Percentiles rank a stretch among this genome's conserved stretches.
phyloP scores from a whole-genome alignment of 768 basidiomycete species.

The Mycena polygramma region DNA sequence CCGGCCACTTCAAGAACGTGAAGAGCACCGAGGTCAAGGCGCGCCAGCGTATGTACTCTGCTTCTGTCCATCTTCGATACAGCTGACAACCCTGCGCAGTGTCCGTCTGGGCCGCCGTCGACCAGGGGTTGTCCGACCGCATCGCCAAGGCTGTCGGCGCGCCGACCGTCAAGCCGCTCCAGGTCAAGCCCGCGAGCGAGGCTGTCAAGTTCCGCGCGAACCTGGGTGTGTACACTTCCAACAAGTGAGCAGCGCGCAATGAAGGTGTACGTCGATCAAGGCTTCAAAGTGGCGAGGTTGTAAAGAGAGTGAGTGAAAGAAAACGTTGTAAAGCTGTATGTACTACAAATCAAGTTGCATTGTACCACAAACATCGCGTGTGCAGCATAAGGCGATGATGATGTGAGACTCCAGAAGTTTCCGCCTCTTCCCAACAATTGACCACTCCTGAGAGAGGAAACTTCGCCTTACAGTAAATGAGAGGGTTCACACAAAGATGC shows the following conservation, averaged over 20 bases:
- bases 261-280: conserved; percentile 3
- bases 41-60: conserved; percentile 69
- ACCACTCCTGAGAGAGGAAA: no score
- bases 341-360: conserved; percentile 7
- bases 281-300: conserved; percentile 13
- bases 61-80: background rate
- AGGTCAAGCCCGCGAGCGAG: conserved; percentile 70
- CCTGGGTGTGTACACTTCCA: conserved; percentile 45
- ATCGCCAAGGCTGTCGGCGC: conserved; percentile 82
- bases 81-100: conserved; percentile 53
- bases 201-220: conserved; percentile 66
- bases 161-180: conserved; percentile 68
- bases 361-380: conserved; percentile 4
- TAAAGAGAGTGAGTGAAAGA: background rate
- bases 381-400: no score
- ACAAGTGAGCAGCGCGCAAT: background rate
- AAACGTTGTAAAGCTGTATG: conserved; percentile 1
- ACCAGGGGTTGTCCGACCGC: conserved; percentile 79
- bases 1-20: conserved; percentile 70
- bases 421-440: no score
- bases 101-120: conserved; percentile 84
- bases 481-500: no score
- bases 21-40: conserved; percentile 73
- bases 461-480: no score
- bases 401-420: no score